Evolutionary conservation across 1,139 yeast species (phyloP).

Genomic region (Hyphopichia khmerensis): DNA sequence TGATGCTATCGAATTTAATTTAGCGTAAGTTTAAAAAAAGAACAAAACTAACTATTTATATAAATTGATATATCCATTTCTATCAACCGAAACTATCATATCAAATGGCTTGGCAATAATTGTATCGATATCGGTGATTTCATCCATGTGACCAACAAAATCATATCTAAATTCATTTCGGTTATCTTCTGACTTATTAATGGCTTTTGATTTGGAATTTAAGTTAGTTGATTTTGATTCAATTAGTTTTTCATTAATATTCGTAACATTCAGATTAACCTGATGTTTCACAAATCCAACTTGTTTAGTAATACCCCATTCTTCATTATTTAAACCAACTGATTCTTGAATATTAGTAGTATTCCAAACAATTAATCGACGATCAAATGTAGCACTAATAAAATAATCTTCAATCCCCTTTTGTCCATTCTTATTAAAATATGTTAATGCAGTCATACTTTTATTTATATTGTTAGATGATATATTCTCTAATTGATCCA

Average conservation of each 20-base stretch:
- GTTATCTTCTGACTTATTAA: slow-evolving; percentile 17
- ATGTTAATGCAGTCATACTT: slow-evolving; percentile 13
- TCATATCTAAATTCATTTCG: background rate
- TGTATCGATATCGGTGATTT: slow-evolving; percentile 48
- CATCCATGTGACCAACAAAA: slow-evolving; percentile 24
- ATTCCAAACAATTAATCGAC: slow-evolving; percentile 35
- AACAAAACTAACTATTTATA: too few relatives aligned
- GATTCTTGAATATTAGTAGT: slow-evolving; percentile 24
- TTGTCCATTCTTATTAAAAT: slow-evolving; percentile 1
- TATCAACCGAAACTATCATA: slow-evolving; percentile 62
- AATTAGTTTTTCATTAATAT: slow-evolving; percentile 11
- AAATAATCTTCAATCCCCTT: slow-evolving; percentile 10
- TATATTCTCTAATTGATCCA: slow-evolving; percentile 8
- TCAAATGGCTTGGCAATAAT: slow-evolving; percentile 51
- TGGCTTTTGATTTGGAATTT: slow-evolving; percentile 16
- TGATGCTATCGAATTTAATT: too few relatives aligned
- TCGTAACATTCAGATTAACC: slow-evolving; percentile 11
- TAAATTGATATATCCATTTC: slow-evolving; percentile 61
- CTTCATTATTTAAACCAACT: slow-evolving; percentile 12
- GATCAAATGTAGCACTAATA: slow-evolving; percentile 27
- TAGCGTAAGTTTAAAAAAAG: too few relatives aligned
- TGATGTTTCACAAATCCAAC: slow-evolving; percentile 11
- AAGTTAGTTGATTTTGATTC: slow-evolving; percentile 13
- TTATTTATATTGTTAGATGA: slow-evolving; percentile 7
- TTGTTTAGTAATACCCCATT: background rate